phyloP scores from a whole-genome alignment of 495 filamentous ascomycete species.

The Aspergillus incahuasiensis region DNA sequence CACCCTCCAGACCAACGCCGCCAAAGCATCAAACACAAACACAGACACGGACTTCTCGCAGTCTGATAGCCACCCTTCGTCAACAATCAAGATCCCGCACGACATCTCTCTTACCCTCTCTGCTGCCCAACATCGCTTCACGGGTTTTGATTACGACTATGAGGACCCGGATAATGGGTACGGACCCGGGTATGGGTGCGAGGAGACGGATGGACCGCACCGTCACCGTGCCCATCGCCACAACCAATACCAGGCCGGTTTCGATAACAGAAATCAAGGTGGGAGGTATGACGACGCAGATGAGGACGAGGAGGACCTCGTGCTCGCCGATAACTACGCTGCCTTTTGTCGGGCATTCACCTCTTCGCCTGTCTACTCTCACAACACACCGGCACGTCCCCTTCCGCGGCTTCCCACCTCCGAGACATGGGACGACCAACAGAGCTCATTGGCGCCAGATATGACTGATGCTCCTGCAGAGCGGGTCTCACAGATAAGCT shows the following conservation, averaged over 20 bases:
- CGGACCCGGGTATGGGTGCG: neutral
- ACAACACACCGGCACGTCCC: neutral
- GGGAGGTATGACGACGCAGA: neutral
- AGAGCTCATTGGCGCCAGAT: neutral
- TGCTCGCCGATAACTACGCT: slow-evolving; percentile 19
- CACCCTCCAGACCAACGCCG: neutral
- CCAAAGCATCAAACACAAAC: neutral
- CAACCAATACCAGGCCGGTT: neutral
- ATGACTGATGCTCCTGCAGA: neutral
- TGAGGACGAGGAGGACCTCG: neutral
- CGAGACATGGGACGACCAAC: neutral
- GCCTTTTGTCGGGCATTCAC: slow-evolving; percentile 20
- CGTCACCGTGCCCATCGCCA: neutral
- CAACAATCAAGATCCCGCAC: neutral
- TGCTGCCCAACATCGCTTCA: neutral
- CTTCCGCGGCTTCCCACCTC: neutral
- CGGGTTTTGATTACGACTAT: neutral
- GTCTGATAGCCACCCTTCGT: neutral
- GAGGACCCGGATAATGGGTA: neutral
- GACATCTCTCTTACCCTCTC: neutral
- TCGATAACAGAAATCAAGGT: neutral
- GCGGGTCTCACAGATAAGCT: neutral
- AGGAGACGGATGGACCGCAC: neutral
- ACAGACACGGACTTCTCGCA: neutral
- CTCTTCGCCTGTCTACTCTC: neutral